Evolutionary conservation across 768 basidiomycete species (phyloP).

Genomic region (Phaeotremella fagi): DNA sequence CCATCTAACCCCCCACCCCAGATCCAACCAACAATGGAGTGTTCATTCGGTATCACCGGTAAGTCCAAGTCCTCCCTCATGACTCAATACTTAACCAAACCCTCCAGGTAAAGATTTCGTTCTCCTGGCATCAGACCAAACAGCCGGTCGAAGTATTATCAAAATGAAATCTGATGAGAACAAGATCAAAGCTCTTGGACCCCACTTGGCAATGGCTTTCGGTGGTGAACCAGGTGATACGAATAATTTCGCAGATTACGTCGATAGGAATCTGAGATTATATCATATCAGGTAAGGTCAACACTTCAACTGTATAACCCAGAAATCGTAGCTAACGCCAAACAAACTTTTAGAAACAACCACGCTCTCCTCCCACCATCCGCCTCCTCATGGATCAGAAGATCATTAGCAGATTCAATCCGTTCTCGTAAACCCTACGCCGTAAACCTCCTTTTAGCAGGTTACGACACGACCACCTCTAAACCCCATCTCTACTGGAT

Average conservation of each 20-base stretch:
- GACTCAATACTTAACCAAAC: not conserved
- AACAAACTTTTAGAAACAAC: slow-evolving; percentile 60
- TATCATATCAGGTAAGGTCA: slow-evolving; percentile 85
- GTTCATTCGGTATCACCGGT: slow-evolving; percentile 73
- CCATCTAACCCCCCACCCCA: no score
- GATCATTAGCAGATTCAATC: slow-evolving; percentile 78
- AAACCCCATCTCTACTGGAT: slow-evolving; percentile 77
- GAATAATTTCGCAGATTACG: slow-evolving; percentile 89
- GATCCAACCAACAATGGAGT: slow-evolving; percentile 87
- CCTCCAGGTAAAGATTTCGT: slow-evolving; percentile 77
- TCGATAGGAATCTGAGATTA: slow-evolving; percentile 90
- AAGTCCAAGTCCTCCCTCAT: not conserved
- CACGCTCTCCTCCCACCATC: slow-evolving; percentile 83
- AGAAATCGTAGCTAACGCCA: no score
- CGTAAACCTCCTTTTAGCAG: slow-evolving; percentile 88
- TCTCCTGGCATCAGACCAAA: slow-evolving; percentile 85
- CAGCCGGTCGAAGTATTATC: slow-evolving; percentile 82
- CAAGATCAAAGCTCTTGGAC: slow-evolving; percentile 86
- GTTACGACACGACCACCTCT: slow-evolving; percentile 69
- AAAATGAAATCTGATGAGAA: slow-evolving; percentile 97
- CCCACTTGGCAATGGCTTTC: slow-evolving; percentile 89
- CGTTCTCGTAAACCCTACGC: slow-evolving; percentile 82
- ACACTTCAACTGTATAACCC: no score
- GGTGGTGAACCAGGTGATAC: slow-evolving; percentile 97
- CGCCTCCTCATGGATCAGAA: slow-evolving; percentile 92